Conservation (phyloP, 805 yeast genomes). For the Vanderwaltozyma verrucispora region DNA sequence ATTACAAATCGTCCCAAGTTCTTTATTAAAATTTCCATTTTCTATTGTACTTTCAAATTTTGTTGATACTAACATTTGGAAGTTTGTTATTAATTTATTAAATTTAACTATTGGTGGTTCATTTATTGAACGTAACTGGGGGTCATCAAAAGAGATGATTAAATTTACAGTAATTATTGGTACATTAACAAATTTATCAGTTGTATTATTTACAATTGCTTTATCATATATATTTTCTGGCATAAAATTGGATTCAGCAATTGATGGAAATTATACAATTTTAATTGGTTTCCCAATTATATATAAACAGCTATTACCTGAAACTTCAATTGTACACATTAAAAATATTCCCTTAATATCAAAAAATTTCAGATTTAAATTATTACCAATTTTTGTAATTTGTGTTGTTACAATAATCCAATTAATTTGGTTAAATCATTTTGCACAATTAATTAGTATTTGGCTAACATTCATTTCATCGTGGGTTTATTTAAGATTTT, state of each 20-base stretch:
- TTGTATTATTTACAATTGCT: constrained; percentile 19
- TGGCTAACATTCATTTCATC: constrained; percentile 51
- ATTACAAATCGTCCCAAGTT: constrained; percentile 54
- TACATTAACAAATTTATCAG: constrained; percentile 43
- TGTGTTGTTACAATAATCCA: constrained; percentile 24
- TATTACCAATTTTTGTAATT: constrained; percentile 43
- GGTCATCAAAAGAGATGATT: constrained; percentile 37
- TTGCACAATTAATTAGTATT: constrained; percentile 44
- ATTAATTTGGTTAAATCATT: constrained; percentile 28
- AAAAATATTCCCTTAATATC: constrained; percentile 33
- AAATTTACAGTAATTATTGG: constrained; percentile 41
- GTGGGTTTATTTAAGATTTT: constrained; percentile 73
- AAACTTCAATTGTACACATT: constrained; percentile 41
- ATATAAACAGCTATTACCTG: constrained; percentile 55
- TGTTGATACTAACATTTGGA: constrained; percentile 43
- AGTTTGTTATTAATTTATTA: constrained; percentile 36
- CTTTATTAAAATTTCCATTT: constrained; percentile 50
- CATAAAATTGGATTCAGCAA: constrained; percentile 33
- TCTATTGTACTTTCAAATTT: constrained; percentile 54
- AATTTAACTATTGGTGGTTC: constrained; percentile 50
- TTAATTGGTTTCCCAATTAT: constrained; percentile 51
- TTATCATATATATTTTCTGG: constrained; percentile 20
- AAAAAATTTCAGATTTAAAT: constrained; percentile 47
- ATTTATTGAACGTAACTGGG: constrained; percentile 61
- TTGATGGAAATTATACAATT: constrained; percentile 46